Evolutionary conservation across 345 rosid genomes (phyloP), one percentile per base, ranked within the genome.

Genomic region (Eucalyptus polyanthemos): DNA sequence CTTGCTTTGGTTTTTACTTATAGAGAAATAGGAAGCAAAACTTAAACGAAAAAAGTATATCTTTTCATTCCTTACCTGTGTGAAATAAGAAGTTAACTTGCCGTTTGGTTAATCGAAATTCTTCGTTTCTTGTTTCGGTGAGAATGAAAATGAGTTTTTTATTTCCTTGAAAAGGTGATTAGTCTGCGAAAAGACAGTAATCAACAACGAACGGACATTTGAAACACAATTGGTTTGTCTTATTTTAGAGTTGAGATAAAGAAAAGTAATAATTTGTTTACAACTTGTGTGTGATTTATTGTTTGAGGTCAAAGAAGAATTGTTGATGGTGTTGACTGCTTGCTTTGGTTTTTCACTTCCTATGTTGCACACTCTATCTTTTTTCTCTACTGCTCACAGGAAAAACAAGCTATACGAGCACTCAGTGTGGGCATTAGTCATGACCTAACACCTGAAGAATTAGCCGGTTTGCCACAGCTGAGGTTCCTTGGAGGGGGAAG

Each of bases 171-270:
- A 1, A 1, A 47, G 50, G 50, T 47, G 50, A 11, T 47, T 47
- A 47, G 50, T 47, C 0, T 47, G 1, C 4, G 50, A 4, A 47
- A 47, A 47, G 14, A 47, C 5, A 47, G 29, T 0, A 56, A 56
- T 56, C 62, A 56, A 56, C 62, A 56, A 9, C 9, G 29, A 56
- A 22, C 6, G 62, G 9, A 56, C 10, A 56, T 24, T 56, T 56
- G 10, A 24, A 56, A 56, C 62, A 56, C 11, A 16, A 17, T n/a
- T 65, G 21, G 76, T 65, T n/a, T 65, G 34, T 14, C 37, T 65
- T 65, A 15, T n/a, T 65, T 65, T n/a, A 9, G 8, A 65, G 31
- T 65, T 65, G 21, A n/a, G 4, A 65, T 13, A 4, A 65, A n/a
- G 14, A 14, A n/a, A 21, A 19, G 25, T 6, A 67, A 67, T n/a